Conservation (phyloP, 202 grass and related monocot species). For the Bolboschoenoplectus hybrid region DNA sequence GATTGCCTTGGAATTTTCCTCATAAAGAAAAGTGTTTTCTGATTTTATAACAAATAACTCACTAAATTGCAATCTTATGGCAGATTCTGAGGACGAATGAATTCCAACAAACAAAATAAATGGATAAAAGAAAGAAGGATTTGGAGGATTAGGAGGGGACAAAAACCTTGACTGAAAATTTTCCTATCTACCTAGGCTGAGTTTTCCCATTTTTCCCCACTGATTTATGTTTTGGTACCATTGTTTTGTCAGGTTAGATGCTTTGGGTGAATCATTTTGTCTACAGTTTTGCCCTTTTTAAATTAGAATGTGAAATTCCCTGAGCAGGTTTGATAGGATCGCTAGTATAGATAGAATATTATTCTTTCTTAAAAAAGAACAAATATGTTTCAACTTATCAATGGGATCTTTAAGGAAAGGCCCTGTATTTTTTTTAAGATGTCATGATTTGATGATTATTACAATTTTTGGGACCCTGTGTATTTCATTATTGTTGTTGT, state of each 20-base stretch:
- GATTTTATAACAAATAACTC: constrained; percentile 8
- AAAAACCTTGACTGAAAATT: constrained; percentile 17
- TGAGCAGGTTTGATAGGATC: constrained; percentile 35
- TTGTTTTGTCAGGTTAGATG: constrained; percentile 27
- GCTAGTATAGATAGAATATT: constrained; percentile 36
- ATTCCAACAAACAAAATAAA: constrained; percentile 17
- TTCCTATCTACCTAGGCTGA: constrained; percentile 9
- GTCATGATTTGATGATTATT: not conserved
- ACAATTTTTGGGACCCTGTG: not conserved
- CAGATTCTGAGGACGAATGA: constrained; percentile 41
- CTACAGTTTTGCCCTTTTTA: constrained; percentile 33
- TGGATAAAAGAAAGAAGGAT: constrained; percentile 3
- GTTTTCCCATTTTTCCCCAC: constrained; percentile 10
- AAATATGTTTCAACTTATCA: constrained; percentile 30
- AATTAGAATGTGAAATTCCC: constrained; percentile 26
- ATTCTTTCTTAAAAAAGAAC: constrained; percentile 22
- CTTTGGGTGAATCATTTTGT: constrained; percentile 33
- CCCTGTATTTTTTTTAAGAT: not conserved
- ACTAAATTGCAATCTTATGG: constrained; percentile 33
- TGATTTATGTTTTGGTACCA: constrained; percentile 9
- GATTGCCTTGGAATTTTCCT: not conserved
- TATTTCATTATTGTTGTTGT: not conserved
- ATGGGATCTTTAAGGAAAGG: constrained; percentile 15
- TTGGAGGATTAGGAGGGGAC: constrained; percentile 15
- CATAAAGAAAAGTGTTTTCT: not conserved